These are phyloP conservation scores for Cryomyces minteri DNA, from an alignment of 495 filamentous ascomycete species.

Conservation along the genomic window DNA sequence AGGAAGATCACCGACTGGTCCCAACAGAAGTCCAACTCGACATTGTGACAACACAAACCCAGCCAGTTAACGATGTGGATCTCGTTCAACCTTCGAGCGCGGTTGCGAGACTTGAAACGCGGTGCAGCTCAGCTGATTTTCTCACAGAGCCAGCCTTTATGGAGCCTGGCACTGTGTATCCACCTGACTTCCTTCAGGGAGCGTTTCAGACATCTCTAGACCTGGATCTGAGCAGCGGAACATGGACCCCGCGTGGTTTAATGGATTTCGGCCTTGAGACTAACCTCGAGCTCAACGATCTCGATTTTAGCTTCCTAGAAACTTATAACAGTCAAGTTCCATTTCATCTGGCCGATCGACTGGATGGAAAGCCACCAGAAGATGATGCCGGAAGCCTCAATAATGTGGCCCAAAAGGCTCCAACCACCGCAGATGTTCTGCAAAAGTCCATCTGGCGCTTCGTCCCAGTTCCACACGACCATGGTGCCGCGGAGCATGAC, in stretches of 20 bases:
- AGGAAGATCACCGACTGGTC: background rate
- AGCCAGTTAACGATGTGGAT: background rate
- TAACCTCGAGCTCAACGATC: slow-evolving; percentile 38
- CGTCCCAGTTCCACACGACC: slow-evolving; percentile 30
- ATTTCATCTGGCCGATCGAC: slow-evolving; percentile 6
- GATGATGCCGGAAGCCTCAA: background rate
- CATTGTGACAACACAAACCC: background rate
- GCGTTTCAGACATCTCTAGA: slow-evolving; percentile 4
- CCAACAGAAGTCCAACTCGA: background rate
- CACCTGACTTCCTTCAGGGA: slow-evolving; percentile 2
- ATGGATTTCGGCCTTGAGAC: slow-evolving; percentile 31
- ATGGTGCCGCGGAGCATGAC: slow-evolving; percentile 30
- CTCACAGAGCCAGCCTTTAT: background rate
- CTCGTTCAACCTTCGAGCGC: background rate
- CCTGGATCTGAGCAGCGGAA: background rate
- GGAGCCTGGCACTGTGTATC: slow-evolving; percentile 4
- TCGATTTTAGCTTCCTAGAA: slow-evolving; percentile 39
- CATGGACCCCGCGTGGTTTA: slow-evolving; percentile 15
- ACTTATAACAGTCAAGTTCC: slow-evolving; percentile 32
- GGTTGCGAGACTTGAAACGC: slow-evolving; percentile 1
- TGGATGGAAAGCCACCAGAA: slow-evolving; percentile 2
- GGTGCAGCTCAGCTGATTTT: background rate
- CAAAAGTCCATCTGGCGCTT: slow-evolving; percentile 35
- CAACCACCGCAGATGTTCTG: background rate
- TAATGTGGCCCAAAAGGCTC: slow-evolving; percentile 2